These are phyloP conservation scores for Anthostomella pinea DNA, from an alignment of 2,329 filamentous ascomycete genomes.

Conservation along the genomic window DNA sequence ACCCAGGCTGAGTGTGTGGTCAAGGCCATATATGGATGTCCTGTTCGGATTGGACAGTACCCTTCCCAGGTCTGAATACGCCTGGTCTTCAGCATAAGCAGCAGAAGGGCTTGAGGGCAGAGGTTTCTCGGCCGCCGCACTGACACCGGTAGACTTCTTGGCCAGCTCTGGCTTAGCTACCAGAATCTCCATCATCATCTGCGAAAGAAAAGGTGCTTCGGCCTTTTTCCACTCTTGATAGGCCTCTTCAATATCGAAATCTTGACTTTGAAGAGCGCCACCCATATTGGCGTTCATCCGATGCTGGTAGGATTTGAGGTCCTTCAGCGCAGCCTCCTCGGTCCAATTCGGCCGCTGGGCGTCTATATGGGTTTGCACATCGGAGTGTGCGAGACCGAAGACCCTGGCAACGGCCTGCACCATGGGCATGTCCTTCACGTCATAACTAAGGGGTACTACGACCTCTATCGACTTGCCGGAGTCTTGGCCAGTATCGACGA, in stretches of 20 bases:
- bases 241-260: constrained; percentile 87
- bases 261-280: constrained; percentile 74
- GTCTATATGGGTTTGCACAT: constrained; percentile 86
- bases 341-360: constrained; percentile 80
- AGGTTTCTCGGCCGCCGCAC: constrained; percentile 45
- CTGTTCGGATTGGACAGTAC: constrained; percentile 47
- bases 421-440: constrained; percentile 95
- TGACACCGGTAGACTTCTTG: constrained; percentile 64
- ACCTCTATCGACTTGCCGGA: constrained; percentile 72
- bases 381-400: constrained; percentile 74
- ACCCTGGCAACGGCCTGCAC: constrained; percentile 84
- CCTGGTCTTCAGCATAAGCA: constrained; percentile 48
- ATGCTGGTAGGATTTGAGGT: constrained; percentile 91
- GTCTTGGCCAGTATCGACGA: constrained; percentile 57
- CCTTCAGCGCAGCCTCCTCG: constrained; percentile 82
- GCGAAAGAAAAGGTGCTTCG: constrained; percentile 82
- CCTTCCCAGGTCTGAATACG: constrained; percentile 52
- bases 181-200: constrained; percentile 90
- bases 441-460: constrained; percentile 77
- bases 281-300: constrained; percentile 77
- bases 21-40: constrained; percentile 46
- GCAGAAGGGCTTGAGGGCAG: constrained; percentile 55
- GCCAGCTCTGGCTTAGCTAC: constrained; percentile 82
- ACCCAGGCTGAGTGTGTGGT: constrained; percentile 67
- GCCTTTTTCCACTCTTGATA: constrained; percentile 88